Evolutionary conservation across 1,284 basidiomycete genomes (phyloP), one percentile per base, ranked within the genome.

Genomic region (Heterobasidion annosum): DNA sequence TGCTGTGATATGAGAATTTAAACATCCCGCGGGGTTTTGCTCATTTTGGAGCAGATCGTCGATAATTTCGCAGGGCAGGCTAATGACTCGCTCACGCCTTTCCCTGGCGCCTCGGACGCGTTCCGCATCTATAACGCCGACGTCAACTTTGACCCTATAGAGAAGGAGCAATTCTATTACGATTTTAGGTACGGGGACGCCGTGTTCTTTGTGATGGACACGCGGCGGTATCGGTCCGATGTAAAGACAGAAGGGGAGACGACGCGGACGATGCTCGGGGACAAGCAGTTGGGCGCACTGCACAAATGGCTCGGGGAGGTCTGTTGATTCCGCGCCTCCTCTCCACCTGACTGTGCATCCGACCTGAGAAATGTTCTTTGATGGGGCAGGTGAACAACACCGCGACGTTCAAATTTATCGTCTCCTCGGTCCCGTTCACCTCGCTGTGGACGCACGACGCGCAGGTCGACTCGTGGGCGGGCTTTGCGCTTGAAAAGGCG

Each of bases 131-230:
- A 91, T 67, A 80, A 87, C 52, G 82, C 82, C 3, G 67, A 78
- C 32, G 80, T 76, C 10, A 92, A 91, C 64, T 84, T 81, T 58
- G 78, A 85, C 54, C 64, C 83, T 1, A 52, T 62, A 2, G 58
- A 62, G 53, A 61, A 69, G 5, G 79, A 74, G 33, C 71, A 76
- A 50, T 74, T 82, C 62, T 88, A 86, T 64, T 89, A 79, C 62
- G 76, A 79, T 54, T 86, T 86, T 68, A 71, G 72, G 43, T 82
- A 84, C 60, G 86, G 81, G 1, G 86, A 90, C 61, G 73, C 74
- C 2, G 85, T 86, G 0, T 92, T 89, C 68, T 92, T 92, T 68
- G 87, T 91, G 32, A 71, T 87, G 72, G 90, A 92, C 68, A 88
- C 86, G 6, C 76, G 88, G 12, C 75, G 79, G 13, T 80, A 89